Evolutionary conservation across 768 basidiomycete species (phyloP).

Genomic region (Mycena rosella): DNA sequence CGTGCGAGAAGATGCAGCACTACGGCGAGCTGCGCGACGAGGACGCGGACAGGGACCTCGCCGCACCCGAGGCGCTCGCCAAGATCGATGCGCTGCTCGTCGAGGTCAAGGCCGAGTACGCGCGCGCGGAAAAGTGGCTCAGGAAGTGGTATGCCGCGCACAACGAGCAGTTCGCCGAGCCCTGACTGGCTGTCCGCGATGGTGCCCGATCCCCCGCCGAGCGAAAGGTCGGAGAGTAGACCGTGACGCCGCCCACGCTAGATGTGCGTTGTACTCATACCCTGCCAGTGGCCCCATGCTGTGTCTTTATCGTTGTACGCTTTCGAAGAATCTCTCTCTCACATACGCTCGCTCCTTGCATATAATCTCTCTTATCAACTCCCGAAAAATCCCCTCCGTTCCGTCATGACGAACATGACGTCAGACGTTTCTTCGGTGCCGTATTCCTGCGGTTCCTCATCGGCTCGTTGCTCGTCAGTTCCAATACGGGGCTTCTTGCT

Average conservation of each 20-base stretch:
- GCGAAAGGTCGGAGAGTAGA: slow-evolving; percentile 14
- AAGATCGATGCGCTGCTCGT: slow-evolving; percentile 69
- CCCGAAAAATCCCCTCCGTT: background rate
- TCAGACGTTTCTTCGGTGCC: too few species aligned
- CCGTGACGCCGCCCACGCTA: slow-evolving; percentile 5
- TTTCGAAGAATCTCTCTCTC: slow-evolving; percentile 22
- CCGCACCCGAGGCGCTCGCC: slow-evolving; percentile 63
- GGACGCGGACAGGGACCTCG: slow-evolving; percentile 56
- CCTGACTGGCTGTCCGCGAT: background rate
- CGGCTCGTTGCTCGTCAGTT: too few species aligned
- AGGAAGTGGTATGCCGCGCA: slow-evolving; percentile 56
- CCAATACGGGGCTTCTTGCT: too few species aligned
- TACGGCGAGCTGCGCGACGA: slow-evolving; percentile 80
- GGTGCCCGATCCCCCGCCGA: background rate
- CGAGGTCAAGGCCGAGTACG: slow-evolving; percentile 76
- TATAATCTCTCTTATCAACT: slow-evolving; percentile 18
- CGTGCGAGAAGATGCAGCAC: slow-evolving; percentile 94
- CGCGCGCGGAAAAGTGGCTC: slow-evolving; percentile 76
- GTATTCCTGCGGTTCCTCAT: too few species aligned
- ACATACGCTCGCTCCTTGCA: slow-evolving; percentile 5
- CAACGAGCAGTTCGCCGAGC: slow-evolving; percentile 19
- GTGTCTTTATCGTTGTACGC: slow-evolving; percentile 25
- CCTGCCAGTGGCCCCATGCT: slow-evolving; percentile 5
- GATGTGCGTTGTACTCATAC: slow-evolving; percentile 8
- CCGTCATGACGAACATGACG: background rate